These are phyloP conservation scores for Endocalyx cinctus DNA, from an alignment of 2,329 filamentous ascomycete genomes.

Conservation along the genomic window DNA sequence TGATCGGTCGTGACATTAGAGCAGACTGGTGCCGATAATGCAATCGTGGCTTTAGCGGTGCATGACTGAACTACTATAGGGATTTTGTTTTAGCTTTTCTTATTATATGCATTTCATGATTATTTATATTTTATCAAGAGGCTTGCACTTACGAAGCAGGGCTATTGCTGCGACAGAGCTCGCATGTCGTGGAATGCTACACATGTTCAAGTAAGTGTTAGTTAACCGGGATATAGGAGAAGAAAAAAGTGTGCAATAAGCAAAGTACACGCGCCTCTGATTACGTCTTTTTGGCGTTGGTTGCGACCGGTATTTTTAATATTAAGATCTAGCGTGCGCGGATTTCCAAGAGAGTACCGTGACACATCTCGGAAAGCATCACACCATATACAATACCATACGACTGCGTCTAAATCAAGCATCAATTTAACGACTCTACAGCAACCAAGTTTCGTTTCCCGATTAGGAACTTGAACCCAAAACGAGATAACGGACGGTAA, in stretches of 20 bases:
- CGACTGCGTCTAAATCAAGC: not conserved
- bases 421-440: not conserved
- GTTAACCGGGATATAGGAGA: not conserved
- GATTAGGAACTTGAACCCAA: not conserved
- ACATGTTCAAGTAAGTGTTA: no score
- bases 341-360: not conserved
- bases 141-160: slow-evolving; percentile 11
- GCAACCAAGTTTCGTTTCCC: slow-evolving; percentile 3
- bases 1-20: slow-evolving; percentile 14
- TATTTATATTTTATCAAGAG: no score
- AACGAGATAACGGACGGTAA: slow-evolving; percentile 2
- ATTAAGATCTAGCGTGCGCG: not conserved
- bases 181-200: slow-evolving; percentile 1
- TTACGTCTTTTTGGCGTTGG: not conserved
- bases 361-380: not conserved
- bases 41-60: slow-evolving; percentile 14
- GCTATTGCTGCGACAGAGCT: slow-evolving; percentile 8
- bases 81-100: not conserved
- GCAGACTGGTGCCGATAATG: slow-evolving; percentile 18
- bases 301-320: not conserved
- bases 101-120: not conserved
- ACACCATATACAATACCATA: not conserved
- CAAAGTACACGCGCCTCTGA: not conserved
- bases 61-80: slow-evolving; percentile 14
- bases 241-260: not conserved